phyloP scores from a whole-genome alignment of 306 rosid genomes.

The Malus domestica region DNA sequence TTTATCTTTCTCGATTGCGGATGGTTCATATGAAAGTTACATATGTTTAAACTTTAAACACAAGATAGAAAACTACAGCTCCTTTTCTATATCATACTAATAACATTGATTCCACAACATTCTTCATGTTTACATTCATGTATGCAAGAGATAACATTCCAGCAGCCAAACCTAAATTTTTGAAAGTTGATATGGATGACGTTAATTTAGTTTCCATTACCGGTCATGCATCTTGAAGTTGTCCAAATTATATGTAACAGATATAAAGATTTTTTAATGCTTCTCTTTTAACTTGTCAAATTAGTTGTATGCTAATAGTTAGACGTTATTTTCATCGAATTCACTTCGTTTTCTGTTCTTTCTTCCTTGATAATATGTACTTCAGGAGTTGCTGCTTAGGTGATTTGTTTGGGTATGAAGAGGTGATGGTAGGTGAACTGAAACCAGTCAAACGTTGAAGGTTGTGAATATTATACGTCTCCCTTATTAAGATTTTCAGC shows the following conservation, averaged over 20 bases:
- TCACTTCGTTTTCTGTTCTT: not conserved
- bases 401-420: slow-evolving; percentile 49
- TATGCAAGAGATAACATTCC: not conserved
- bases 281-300: not conserved
- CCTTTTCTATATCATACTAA: not conserved
- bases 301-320: not conserved
- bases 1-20: slow-evolving; percentile 1
- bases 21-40: slow-evolving; percentile 11
- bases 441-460: slow-evolving; percentile 44
- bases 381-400: slow-evolving; percentile 91
- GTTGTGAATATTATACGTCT: slow-evolving; percentile 63
- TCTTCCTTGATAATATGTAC: slow-evolving; percentile 1
- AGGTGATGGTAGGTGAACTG: slow-evolving; percentile 54
- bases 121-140: not conserved
- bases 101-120: not conserved
- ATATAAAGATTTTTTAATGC: not conserved
- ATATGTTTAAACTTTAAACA: not conserved
- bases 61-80: not conserved
- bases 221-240: not conserved
- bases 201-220: not conserved
- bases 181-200: not conserved
- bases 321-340: not conserved
- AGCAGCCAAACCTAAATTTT: not conserved
- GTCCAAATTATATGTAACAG: not conserved
- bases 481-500: slow-evolving; percentile 45